phyloP scores from a whole-genome alignment of 495 filamentous ascomycete genomes.

The Xylaria bambusicola region DNA sequence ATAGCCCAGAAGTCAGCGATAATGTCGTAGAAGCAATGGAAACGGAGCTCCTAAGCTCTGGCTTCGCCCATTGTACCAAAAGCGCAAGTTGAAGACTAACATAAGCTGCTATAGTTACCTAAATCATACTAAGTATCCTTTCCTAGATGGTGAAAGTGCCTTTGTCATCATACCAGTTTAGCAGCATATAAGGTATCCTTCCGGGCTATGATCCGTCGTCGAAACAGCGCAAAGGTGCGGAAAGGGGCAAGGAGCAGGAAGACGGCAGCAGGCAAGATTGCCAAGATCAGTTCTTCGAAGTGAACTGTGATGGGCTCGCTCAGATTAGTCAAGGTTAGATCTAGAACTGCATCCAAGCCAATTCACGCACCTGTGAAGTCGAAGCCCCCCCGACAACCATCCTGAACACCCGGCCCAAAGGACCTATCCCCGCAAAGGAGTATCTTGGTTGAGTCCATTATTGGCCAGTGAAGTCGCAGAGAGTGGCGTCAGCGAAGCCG shows the following conservation, averaged over 20 bases:
- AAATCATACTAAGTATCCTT: not conserved
- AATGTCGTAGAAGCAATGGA: constrained; percentile 53
- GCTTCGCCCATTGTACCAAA: constrained; percentile 50
- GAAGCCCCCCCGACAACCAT: constrained; percentile 42
- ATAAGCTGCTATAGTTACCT: constrained; percentile 41
- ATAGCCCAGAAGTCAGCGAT: constrained; percentile 36
- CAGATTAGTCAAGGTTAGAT: not conserved
- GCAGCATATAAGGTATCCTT: constrained; percentile 4
- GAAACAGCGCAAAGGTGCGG: constrained; percentile 26
- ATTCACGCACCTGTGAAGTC: constrained; percentile 52
- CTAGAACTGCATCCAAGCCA: not conserved
- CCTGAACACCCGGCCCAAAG: constrained; percentile 33
- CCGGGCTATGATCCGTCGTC: constrained; percentile 6
- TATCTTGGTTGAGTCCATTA: constrained; percentile 1
- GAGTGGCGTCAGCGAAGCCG: not conserved
- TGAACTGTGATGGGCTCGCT: constrained; percentile 25
- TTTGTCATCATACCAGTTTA: not conserved
- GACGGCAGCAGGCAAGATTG: constrained; percentile 46
- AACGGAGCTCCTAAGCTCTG: constrained; percentile 39
- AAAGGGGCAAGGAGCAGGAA: constrained; percentile 49
- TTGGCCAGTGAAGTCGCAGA: not conserved
- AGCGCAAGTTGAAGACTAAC: constrained; percentile 49
- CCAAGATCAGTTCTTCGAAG: constrained; percentile 60
- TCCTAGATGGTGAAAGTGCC: not conserved
- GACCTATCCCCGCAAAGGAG: constrained; percentile 14